Base-by-base conservation (phyloP, 139 green algal genomes). In the Asterochloris erici region DNA sequence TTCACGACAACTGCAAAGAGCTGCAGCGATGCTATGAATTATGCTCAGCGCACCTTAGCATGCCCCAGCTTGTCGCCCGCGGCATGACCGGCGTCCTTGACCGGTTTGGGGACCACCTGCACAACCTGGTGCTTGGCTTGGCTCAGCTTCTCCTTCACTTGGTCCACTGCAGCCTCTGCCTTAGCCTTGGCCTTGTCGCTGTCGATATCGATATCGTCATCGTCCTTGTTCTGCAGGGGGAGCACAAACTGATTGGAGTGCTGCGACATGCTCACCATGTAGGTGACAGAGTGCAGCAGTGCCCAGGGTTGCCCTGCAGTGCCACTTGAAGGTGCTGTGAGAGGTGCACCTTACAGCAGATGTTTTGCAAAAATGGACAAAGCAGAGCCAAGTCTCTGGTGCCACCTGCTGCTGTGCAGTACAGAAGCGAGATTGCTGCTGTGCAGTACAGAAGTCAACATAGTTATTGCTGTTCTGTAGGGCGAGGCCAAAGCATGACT, bases 161-260 rank as follows among this genome's bases (percentile, higher is more conserved):
- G 38, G 38, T 54, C 38, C 38, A 54, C 38, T 54, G 38, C 38
- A 54, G 2, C 4, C 38, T 54, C 38, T 6, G 38, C 38, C 38
- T 54, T 54, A 54, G 38, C 38, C 38, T 54, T 54, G 38, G 77
- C 77, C 63, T 81, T 74, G n/a, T 81, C 77, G 63, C 63, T 63
- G 21, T 81, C 61, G 24, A 73, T 61, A 61, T 81, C 73, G 62
- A 81, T 63, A 28, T 81, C 63, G 54, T 81, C 77, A 73, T n/a
- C 63, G 0, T 73, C 24, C 11, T 81, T 73, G 26, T 73, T 62
- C 77, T 81, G 77, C 63, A 78, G 11, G 29, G 64, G 23, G 4
- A 68, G 24, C 77, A 81, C 24, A 73, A 21, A 29, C 14, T 28
- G 24, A 54, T 27, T 54, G n/a, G 26, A 24, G 11, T 24, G 71